Percentiles rank a stretch among this genome's conserved stretches.
phyloP scores from a whole-genome alignment of 2,329 filamentous ascomycete genomes.

The Hypoxylon sp. region DNA sequence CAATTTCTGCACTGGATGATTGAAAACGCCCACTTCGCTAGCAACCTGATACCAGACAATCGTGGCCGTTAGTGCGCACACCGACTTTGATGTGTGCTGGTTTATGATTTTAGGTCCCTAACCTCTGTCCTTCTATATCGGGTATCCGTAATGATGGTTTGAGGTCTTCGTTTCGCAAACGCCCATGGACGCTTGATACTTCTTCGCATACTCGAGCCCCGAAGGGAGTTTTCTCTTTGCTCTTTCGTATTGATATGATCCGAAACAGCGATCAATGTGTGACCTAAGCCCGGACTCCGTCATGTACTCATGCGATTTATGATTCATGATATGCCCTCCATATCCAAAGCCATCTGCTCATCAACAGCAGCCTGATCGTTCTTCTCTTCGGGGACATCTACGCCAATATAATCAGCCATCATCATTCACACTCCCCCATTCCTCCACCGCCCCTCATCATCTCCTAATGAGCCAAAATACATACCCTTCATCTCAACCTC shows the following conservation, averaged over 20 bases:
- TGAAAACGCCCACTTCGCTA: background rate
- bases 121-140: background rate
- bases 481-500: slow-evolving; percentile 52
- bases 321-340: slow-evolving; percentile 2
- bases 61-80: background rate
- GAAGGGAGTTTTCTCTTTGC: no score
- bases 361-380: background rate
- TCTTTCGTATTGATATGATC: background rate
- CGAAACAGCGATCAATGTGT: background rate
- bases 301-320: background rate
- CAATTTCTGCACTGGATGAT: background rate
- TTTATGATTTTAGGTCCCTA: background rate
- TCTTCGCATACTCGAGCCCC: no score
- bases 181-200: background rate
- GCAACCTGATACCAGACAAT: background rate
- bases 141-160: background rate
- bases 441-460: background rate
- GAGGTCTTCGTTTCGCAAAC: background rate
- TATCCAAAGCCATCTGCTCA: slow-evolving; percentile 3
- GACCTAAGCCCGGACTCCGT: background rate
- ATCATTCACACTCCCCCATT: background rate
- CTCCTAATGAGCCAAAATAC: slow-evolving; percentile 6
- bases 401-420: slow-evolving; percentile 1
- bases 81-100: background rate
- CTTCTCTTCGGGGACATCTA: slow-evolving; percentile 14